Conservation (phyloP, 179 eudicot genomes). For the Camellia oleifera region DNA sequence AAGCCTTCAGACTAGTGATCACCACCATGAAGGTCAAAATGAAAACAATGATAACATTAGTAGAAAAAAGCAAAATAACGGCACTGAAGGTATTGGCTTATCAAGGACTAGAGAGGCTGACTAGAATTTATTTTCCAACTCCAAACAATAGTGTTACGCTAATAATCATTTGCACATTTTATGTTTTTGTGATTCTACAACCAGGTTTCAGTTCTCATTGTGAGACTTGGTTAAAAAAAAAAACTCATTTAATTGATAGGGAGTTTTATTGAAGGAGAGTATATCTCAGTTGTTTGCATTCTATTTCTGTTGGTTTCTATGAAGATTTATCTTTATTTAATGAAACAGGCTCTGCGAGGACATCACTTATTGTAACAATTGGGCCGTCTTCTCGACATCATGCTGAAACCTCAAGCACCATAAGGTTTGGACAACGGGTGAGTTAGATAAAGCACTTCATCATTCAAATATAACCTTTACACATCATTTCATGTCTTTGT, state of each 20-base stretch:
- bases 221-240: not conserved
- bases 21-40: no score
- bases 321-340: not conserved
- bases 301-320: not conserved
- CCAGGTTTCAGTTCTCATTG: not conserved
- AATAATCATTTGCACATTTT: not conserved
- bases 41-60: no score
- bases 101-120: not conserved
- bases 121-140: not conserved
- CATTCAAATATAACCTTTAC: not conserved
- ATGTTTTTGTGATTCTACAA: not conserved
- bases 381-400: conserved; percentile 94
- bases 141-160: not conserved
- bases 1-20: no score
- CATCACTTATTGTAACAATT: conserved; percentile 83
- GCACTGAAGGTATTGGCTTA: not conserved
- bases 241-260: not conserved
- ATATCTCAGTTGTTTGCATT: not conserved
- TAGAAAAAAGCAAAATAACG: no score
- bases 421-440: conserved; percentile 97
- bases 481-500: conserved; percentile 1
- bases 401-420: conserved; percentile 91
- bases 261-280: not conserved
- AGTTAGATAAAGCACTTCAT: conserved; percentile 24
- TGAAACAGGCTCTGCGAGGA: conserved; percentile 82